Evolutionary conservation across 2,329 filamentous ascomycete species (phyloP).

Genomic region (Beauveria medogensis): DNA sequence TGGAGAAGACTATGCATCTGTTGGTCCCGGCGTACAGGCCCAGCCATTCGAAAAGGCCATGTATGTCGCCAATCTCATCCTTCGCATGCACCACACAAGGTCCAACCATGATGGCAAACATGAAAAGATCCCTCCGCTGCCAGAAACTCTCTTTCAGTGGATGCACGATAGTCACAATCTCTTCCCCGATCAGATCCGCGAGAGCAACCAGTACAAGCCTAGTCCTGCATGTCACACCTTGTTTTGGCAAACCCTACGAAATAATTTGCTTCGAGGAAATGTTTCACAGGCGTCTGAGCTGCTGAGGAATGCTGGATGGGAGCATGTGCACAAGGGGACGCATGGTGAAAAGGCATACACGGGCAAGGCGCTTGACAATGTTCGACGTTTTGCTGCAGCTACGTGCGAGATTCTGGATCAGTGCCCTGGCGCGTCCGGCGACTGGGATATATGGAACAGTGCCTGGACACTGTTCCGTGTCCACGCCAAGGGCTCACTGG

Average conservation of each 20-base stretch:
- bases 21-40: slow-evolving; percentile 56
- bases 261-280: slow-evolving; percentile 66
- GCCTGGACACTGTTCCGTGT: slow-evolving; percentile 83
- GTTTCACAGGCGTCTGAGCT: slow-evolving; percentile 59
- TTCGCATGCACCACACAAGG: slow-evolving; percentile 67
- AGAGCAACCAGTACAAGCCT: slow-evolving; percentile 55
- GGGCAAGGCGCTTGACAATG: slow-evolving; percentile 68
- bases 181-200: slow-evolving; percentile 57
- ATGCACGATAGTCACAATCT: slow-evolving; percentile 66
- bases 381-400: slow-evolving; percentile 62
- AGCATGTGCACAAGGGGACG: slow-evolving; percentile 61
- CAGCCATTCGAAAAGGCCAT: slow-evolving; percentile 65
- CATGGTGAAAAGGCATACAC: slow-evolving; percentile 60
- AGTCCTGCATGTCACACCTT: slow-evolving; percentile 67
- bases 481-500: slow-evolving; percentile 59
- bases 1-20: slow-evolving; percentile 49
- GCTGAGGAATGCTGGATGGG: slow-evolving; percentile 70
- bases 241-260: slow-evolving; percentile 82
- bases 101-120: slow-evolving; percentile 30
- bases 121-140: slow-evolving; percentile 48
- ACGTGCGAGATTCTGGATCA: slow-evolving; percentile 62
- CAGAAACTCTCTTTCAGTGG: slow-evolving; percentile 78
- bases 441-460: slow-evolving; percentile 76
- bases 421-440: slow-evolving; percentile 60
- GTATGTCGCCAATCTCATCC: slow-evolving; percentile 68